A percentile compares a stretch with the other conserved stretches of the same genome.
Conservation (phyloP, 371 early-diverging fungal genomes). For the Umbelopsis sp. region DNA sequence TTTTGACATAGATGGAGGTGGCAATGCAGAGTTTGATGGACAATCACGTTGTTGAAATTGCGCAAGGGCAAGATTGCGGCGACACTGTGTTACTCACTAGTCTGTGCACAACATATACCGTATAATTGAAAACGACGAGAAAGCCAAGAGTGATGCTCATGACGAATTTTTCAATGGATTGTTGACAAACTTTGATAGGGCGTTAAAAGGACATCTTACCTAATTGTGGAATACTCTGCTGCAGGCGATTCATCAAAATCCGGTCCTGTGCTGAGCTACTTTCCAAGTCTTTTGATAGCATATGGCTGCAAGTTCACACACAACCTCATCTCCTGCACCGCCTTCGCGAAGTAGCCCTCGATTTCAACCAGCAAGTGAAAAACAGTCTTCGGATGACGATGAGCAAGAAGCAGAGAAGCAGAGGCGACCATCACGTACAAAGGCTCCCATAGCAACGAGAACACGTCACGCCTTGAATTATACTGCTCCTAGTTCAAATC, state of each 20-base stretch:
- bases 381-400: not conserved
- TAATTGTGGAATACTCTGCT: not conserved
- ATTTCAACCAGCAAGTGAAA: not conserved
- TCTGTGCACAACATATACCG: too few species aligned
- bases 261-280: constrained; percentile 6
- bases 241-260: not conserved
- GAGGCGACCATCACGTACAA: not conserved
- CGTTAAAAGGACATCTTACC: not conserved
- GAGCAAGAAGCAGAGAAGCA: not conserved
- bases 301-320: constrained; percentile 8
- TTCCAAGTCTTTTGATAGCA: not conserved
- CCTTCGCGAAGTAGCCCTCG: constrained; percentile 15
- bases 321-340: not conserved
- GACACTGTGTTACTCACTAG: too few species aligned
- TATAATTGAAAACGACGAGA: too few species aligned
- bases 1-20: too few species aligned
- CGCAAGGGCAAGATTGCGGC: too few species aligned
- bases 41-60: too few species aligned
- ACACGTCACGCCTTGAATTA: not conserved
- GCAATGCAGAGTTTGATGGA: too few species aligned
- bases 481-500: not conserved
- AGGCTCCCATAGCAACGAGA: constrained; percentile 11
- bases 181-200: not conserved
- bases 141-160: too few species aligned
- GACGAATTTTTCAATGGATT: too few species aligned